Percentiles rank a stretch among this genome's conserved stretches.
Conservation (phyloP, 73 alveolate genomes). For the Paramecium caudatum region DNA sequence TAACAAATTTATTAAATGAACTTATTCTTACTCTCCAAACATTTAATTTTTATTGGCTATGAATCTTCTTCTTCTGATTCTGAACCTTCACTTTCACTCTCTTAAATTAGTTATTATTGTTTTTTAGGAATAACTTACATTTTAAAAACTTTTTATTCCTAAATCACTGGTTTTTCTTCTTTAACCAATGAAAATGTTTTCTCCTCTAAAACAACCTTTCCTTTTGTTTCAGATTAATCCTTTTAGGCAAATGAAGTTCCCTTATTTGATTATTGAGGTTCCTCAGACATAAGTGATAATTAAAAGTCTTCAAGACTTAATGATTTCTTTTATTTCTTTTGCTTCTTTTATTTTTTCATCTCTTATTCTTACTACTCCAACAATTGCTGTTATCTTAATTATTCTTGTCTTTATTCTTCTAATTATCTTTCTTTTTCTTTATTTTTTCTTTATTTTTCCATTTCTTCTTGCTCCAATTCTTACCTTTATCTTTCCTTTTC, state of each 20-base stretch:
- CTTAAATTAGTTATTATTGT: not conserved
- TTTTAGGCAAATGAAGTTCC: conserved; percentile 30
- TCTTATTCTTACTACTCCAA: not conserved
- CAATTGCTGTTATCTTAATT: not conserved
- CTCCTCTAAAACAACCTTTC: not conserved
- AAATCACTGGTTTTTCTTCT: not conserved
- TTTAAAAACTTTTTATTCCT: conserved; percentile 25
- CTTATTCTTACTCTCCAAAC: conserved; percentile 20
- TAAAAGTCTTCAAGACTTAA: not conserved
- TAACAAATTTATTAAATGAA: conserved; percentile 19
- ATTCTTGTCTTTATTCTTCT: conserved; percentile 4
- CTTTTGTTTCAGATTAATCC: conserved; percentile 31
- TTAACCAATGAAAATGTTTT: conserved; percentile 14
- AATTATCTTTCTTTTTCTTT: not conserved
- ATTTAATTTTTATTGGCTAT: not conserved
- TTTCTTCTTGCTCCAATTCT: conserved; percentile 13
- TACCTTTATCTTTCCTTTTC: not conserved
- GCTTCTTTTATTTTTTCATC: conserved; percentile 12
- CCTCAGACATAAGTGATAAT: not conserved
- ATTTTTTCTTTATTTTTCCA: not conserved
- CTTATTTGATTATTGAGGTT: not conserved
- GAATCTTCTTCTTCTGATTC: conserved; percentile 27
- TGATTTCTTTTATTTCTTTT: conserved; percentile 11
- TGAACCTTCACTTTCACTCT: not conserved
- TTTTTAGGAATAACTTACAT: not conserved